phyloP scores from a whole-genome alignment of 2,329 filamentous ascomycete genomes.

The Penicillium sp. region DNA sequence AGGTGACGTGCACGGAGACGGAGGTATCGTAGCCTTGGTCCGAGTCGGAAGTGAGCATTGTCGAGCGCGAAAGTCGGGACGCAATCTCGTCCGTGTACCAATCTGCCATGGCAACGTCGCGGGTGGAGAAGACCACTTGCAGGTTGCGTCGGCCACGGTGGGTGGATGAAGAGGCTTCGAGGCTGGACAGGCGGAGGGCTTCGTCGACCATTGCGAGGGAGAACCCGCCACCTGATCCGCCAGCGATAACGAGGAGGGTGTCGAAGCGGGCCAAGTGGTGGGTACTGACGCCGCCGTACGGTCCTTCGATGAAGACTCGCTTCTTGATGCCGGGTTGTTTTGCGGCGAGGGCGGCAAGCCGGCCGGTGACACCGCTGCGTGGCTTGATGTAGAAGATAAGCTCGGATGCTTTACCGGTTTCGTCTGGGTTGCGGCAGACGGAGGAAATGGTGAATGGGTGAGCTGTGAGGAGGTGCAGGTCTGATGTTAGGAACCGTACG shows the following conservation, averaged over 20 bases:
- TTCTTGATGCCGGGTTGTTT: conserved; percentile 40
- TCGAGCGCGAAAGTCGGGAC: conserved; percentile 19
- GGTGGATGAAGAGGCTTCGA: not conserved
- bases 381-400: conserved; percentile 55
- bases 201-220: conserved; percentile 52
- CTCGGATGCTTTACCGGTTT: conserved; percentile 29
- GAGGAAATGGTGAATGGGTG: conserved; percentile 58
- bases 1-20: conserved; percentile 26
- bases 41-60: conserved; percentile 8
- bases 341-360: conserved; percentile 41
- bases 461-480: conserved; percentile 44
- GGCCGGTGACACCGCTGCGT: conserved; percentile 49
- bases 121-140: conserved; percentile 24
- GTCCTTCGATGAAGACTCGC: conserved; percentile 55
- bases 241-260: conserved; percentile 50
- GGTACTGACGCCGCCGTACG: conserved; percentile 53
- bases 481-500: conserved; percentile 48
- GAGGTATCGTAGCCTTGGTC: conserved; percentile 20
- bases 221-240: conserved; percentile 57
- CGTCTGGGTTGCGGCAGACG: conserved; percentile 32
- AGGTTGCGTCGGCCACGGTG: conserved; percentile 11
- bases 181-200: conserved; percentile 22
- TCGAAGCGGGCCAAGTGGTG: conserved; percentile 42
- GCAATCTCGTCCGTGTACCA: conserved; percentile 27
- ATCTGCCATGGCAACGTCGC: conserved; percentile 20